phyloP scores from a whole-genome alignment of 164 flowering plant genomes.

The Pachysandra terminalis region DNA sequence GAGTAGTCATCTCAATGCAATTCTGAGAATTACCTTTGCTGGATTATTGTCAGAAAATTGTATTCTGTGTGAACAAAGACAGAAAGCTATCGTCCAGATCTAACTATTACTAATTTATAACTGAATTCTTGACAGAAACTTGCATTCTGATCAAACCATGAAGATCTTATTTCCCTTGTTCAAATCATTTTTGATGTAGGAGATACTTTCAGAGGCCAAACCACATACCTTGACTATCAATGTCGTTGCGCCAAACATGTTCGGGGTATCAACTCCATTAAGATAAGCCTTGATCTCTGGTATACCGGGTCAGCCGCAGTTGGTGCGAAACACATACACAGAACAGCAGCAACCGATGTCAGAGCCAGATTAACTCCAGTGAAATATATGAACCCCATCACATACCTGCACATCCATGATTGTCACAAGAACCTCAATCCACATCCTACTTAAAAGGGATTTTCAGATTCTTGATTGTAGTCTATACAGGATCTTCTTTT shows the following conservation, averaged over 20 bases:
- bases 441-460: neutral
- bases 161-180: neutral
- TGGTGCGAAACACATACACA: slow-evolving; percentile 75
- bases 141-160: neutral
- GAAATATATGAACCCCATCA: slow-evolving; percentile 52
- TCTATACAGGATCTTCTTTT: neutral
- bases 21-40: too few relatives aligned
- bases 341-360: slow-evolving; percentile 56
- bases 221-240: slow-evolving; percentile 74
- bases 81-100: too few relatives aligned
- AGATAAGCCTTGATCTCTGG: slow-evolving; percentile 98
- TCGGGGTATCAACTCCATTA: slow-evolving; percentile 86
- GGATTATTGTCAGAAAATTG: too few relatives aligned
- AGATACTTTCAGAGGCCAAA: neutral
- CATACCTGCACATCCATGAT: slow-evolving; percentile 47
- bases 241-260: slow-evolving; percentile 77
- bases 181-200: neutral
- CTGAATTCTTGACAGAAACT: neutral
- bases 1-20: too few relatives aligned
- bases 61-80: too few relatives aligned
- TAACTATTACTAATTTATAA: too few relatives aligned
- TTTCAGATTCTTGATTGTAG: neutral
- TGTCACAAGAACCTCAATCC: neutral
- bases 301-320: slow-evolving; percentile 96
- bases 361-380: slow-evolving; percentile 53